Evolutionary conservation across 2,329 filamentous ascomycete species (phyloP), one percentile per base, ranked within the genome.

Genomic region (Cytospora piceicola): DNA sequence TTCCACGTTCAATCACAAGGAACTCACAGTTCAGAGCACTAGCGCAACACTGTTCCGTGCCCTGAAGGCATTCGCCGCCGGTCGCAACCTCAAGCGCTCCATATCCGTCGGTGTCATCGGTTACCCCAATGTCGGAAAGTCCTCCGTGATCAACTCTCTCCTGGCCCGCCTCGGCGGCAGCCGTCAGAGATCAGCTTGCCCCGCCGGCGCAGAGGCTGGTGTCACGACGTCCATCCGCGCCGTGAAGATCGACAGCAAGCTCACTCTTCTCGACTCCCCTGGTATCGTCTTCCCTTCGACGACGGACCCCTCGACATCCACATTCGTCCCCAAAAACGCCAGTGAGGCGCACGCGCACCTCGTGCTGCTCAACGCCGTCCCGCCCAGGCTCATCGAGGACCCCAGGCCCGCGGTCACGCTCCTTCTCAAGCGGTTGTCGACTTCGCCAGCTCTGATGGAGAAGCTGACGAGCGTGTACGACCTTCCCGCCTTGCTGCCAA

Each of bases 51-150:
- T 97, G 12, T 93, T 97, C 83, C 92, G 90, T 72, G 92, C 94
- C 0, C 86, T 97, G 68, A 97, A 97, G 82, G 90, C 92, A 53
- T 97, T 91, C 75, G 92, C 94, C 12, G 90, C 92, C 65, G 86
- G 86, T 67, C 91, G 91, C 72, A 90, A 96, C 75, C 82, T 97
- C 71, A 96, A 96, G 83, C 90, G 94, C 64, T 90, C 93, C 61
- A 88, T 96, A 72, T 94, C 92, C 24, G 94, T 97, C 67, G 94
- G 94, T 70, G 92, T 97, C 68, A 96, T 97, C 72, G 94, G 94
- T 32, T 97, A 97, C 77, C 94, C 94, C 72, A 97, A 97, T 76
- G 94, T 97, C 67, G 94, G 94, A 75, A 97, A 97, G 82, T 96
- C 93, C 32, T 97, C 93, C 59, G 93, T 97, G 73, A 97, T 97